Conservation (phyloP, 2,329 filamentous ascomycete species). For the Aspergillus tanneri region DNA sequence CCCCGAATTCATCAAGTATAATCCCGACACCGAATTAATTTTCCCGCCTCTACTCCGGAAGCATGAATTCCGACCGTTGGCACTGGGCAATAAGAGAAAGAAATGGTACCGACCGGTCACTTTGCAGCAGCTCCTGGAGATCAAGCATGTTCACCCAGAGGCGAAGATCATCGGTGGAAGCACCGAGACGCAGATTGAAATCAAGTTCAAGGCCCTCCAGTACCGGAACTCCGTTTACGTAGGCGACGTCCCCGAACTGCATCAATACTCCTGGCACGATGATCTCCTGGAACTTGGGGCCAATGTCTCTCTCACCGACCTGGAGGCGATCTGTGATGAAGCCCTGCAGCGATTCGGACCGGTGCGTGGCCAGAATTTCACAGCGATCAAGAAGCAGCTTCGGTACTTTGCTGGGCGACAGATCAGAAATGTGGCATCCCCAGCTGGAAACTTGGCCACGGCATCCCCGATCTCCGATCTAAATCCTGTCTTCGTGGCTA, state of each 20-base stretch:
- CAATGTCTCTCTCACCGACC: slow-evolving; percentile 87
- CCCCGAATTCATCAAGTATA: slow-evolving; percentile 91
- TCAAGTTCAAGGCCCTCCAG: slow-evolving; percentile 93
- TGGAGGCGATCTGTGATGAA: slow-evolving; percentile 79
- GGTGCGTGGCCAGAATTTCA: slow-evolving; percentile 72
- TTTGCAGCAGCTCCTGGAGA: slow-evolving; percentile 81
- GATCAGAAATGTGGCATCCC: slow-evolving; percentile 96
- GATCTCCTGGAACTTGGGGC: slow-evolving; percentile 88
- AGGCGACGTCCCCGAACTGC: slow-evolving; percentile 85
- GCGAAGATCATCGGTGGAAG: slow-evolving; percentile 95
- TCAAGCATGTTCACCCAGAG: slow-evolving; percentile 79
- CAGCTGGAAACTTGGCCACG: slow-evolving; percentile 89
- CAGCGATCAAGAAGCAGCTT: slow-evolving; percentile 89
- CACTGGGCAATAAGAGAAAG: slow-evolving; percentile 92
- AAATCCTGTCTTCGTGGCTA: slow-evolving; percentile 89
- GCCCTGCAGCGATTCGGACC: slow-evolving; percentile 76
- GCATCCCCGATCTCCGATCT: slow-evolving; percentile 95
- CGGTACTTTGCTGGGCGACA: slow-evolving; percentile 93
- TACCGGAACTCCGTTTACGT: slow-evolving; percentile 90
- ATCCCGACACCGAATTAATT: slow-evolving; percentile 89
- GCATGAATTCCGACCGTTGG: slow-evolving; percentile 75
- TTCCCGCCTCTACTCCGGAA: slow-evolving; percentile 85
- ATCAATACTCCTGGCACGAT: slow-evolving; percentile 75
- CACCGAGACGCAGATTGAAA: slow-evolving; percentile 96
- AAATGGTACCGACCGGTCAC: slow-evolving; percentile 90